Conservation (phyloP, 306 rosid genomes). For the Coriaria nepalensis region DNA sequence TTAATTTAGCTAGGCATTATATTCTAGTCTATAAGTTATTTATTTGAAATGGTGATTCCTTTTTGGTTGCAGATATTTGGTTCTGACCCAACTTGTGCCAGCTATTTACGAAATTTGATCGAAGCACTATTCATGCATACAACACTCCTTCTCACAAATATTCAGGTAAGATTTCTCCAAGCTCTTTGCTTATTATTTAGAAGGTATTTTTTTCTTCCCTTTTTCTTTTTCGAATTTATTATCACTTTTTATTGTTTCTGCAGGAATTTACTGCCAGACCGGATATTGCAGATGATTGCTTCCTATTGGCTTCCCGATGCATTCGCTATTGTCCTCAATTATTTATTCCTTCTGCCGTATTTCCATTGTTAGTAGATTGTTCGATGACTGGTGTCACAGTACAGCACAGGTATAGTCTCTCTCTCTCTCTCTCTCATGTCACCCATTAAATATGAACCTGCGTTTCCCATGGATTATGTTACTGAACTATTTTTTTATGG, state of each 20-base stretch:
- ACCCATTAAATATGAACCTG: background rate
- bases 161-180: slow-evolving; percentile 50
- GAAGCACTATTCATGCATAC: slow-evolving; percentile 86
- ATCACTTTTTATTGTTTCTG: background rate
- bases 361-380: slow-evolving; percentile 89
- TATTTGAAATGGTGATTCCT: slow-evolving; percentile 18
- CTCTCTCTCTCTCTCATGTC: slow-evolving; percentile 5
- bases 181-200: slow-evolving; percentile 4
- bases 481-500: background rate
- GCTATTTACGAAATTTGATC: slow-evolving; percentile 76
- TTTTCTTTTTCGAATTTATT: background rate
- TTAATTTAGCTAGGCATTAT: background rate
- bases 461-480: background rate
- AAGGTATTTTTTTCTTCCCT: slow-evolving; percentile 14
- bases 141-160: slow-evolving; percentile 66
- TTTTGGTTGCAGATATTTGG: slow-evolving; percentile 82
- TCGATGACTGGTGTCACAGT: slow-evolving; percentile 90
- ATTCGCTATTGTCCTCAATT: slow-evolving; percentile 97
- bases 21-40: slow-evolving; percentile 2
- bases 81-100: slow-evolving; percentile 85
- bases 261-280: slow-evolving; percentile 99
- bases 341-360: slow-evolving; percentile 79
- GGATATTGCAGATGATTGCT: slow-evolving; percentile 98
- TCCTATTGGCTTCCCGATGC: slow-evolving; percentile 94
- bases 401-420: slow-evolving; percentile 64